A percentile compares a stretch with the other conserved stretches of the same genome.
Evolutionary conservation across 306 rosid species (phyloP).

Genomic region (Ceratonia siliqua): DNA sequence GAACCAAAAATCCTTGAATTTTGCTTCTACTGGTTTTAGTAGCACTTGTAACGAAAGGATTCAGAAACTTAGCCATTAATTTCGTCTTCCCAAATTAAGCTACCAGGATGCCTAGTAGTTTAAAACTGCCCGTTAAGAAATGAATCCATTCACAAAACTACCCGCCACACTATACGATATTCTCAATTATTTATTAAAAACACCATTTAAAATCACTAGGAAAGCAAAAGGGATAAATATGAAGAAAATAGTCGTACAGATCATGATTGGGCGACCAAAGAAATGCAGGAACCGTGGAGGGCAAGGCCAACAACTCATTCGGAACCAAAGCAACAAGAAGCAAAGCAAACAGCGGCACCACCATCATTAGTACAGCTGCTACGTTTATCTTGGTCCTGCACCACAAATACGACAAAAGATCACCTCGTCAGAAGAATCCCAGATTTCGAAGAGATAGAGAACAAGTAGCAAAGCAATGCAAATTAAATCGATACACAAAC

Average conservation of each 20-base stretch:
- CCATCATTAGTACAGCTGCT: constrained; percentile 20
- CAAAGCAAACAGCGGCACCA: constrained; percentile 45
- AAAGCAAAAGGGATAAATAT: not conserved
- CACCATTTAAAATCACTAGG: not conserved
- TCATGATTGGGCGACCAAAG: constrained; percentile 78
- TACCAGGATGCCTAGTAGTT: not conserved
- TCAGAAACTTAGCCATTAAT: not conserved
- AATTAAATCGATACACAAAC: not conserved
- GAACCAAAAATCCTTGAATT: constrained; percentile 10
- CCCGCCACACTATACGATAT: not conserved
- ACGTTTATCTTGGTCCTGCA: constrained; percentile 39
- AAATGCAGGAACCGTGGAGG: constrained; percentile 82
- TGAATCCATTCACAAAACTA: not conserved
- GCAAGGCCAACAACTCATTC: constrained; percentile 42
- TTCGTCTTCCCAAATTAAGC: not conserved
- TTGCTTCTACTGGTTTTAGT: not conserved
- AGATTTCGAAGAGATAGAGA: not conserved
- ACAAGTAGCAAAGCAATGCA: not conserved
- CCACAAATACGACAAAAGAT: not conserved
- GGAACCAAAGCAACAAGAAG: constrained; percentile 46
- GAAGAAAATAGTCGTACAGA: constrained; percentile 27
- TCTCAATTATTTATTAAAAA: not conserved
- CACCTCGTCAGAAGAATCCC: not conserved
- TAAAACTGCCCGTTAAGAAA: not conserved
- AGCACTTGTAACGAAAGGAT: not conserved